Percentiles rank a stretch among this genome's conserved stretches.
Evolutionary conservation across 345 rosid species (phyloP).

Genomic region (Gynandropsis gynandra): DNA sequence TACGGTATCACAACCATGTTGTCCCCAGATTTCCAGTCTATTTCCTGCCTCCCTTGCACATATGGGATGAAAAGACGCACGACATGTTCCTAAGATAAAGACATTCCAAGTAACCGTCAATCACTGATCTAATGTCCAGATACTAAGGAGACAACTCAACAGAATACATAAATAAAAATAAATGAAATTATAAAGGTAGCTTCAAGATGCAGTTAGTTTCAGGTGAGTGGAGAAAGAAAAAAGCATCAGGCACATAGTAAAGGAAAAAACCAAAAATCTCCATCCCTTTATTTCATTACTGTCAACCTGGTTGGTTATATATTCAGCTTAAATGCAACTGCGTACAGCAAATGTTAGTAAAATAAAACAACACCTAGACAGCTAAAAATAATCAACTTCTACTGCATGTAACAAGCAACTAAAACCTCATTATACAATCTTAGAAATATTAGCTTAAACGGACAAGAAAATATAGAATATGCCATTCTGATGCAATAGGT

Average conservation of each 20-base stretch:
- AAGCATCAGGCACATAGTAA: too few relatives aligned
- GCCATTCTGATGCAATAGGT: not conserved
- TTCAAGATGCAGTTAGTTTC: conserved; percentile 7
- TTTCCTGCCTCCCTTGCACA: conserved; percentile 93
- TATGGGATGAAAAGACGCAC: conserved; percentile 84
- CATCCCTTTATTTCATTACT: too few relatives aligned
- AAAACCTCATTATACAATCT: not conserved
- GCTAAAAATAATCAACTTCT: too few relatives aligned
- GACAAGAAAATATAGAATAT: not conserved
- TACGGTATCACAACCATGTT: conserved; percentile 66
- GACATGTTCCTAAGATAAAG: conserved; percentile 64
- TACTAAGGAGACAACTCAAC: too few relatives aligned
- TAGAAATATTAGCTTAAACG: conserved; percentile 7
- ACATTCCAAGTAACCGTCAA: conserved; percentile 35
- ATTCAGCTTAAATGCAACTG: too few relatives aligned
- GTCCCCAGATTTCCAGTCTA: conserved; percentile 94
- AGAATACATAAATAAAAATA: conserved; percentile 2
- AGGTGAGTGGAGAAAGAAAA: too few relatives aligned
- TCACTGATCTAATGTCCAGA: conserved; percentile 11
- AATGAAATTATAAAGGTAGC: conserved; percentile 8
- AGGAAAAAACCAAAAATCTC: too few relatives aligned
- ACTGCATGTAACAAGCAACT: too few relatives aligned
- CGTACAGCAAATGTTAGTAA: too few relatives aligned
- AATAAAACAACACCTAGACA: too few relatives aligned
- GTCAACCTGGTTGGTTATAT: too few relatives aligned